Percentiles rank a stretch among this genome's conserved stretches.
phyloP scores from a whole-genome alignment of 1,284 basidiomycete species.

The Boletus mariae region DNA sequence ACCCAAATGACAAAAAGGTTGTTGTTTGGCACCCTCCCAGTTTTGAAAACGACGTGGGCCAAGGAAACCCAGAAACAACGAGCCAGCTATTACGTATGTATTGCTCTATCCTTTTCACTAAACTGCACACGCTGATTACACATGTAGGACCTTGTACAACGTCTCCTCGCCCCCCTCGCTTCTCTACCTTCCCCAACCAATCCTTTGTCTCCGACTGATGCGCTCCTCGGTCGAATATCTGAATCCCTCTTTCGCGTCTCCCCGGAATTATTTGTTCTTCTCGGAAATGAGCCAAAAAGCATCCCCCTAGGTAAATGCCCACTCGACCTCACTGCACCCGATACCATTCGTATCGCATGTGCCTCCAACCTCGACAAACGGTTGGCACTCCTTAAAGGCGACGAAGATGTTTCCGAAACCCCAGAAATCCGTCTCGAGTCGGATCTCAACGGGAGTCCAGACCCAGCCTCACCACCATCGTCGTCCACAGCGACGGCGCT shows the following conservation, averaged over 20 bases:
- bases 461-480: conserved; percentile 22
- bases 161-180: conserved; percentile 54
- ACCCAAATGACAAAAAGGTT: conserved; percentile 41
- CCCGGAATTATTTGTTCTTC: conserved; percentile 43
- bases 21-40: conserved; percentile 58
- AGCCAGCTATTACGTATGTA: conserved; percentile 65
- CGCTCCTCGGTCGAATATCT: conserved; percentile 46
- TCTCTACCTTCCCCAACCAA: conserved; percentile 44
- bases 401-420: conserved; percentile 27
- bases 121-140: conserved; percentile 6
- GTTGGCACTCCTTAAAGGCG: conserved; percentile 43
- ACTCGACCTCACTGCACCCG: conserved; percentile 48
- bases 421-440: conserved; percentile 58
- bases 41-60: conserved; percentile 56
- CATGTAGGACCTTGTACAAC: conserved; percentile 60
- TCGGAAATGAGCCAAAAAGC: conserved; percentile 52
- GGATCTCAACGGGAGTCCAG: conserved; percentile 22
- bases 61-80: conserved; percentile 56
- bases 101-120: not conserved
- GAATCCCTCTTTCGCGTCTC: conserved; percentile 60
- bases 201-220: conserved; percentile 45
- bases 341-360: conserved; percentile 46
- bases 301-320: conserved; percentile 38
- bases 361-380: conserved; percentile 54
- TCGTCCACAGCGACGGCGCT: conserved; percentile 4